Evolutionary conservation across 140 eudicot genomes (phyloP), one percentile per base, ranked within the genome.

Genomic region (Bidens hawaiensis): DNA sequence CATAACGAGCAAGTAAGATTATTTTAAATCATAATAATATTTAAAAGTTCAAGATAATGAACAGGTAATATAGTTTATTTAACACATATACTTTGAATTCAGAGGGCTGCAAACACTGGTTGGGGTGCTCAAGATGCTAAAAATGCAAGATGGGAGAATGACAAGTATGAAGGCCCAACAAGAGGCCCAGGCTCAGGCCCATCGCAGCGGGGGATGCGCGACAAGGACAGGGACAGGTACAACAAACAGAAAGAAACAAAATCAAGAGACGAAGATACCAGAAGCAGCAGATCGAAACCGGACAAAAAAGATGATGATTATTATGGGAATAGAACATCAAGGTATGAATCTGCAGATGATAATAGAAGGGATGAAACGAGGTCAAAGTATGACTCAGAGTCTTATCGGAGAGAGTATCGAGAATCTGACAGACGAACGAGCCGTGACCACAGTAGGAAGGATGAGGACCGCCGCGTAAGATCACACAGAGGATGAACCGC

Each of bases 21-120:
- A 41, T 53, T 11, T 55, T 38, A 2, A 17, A 17, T 4, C 18
- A 5, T 10, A n/a, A 41, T 28, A 40, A 45, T 21, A 50, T 19
- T 57, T 12, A 30, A 14, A 19, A 11, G 1, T 21, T 60, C 14
- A 11, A 4, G 21, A 23, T 24, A 4, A 14, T 42, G 5, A 41
- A 18, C 48, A 41, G n/a, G 48, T 41, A 41, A 41, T 0, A 41
- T 14, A 41, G 14, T 38, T n/a, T 49, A 12, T 26, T 41, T 17
- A 68, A 17, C 33, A 34, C 54, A 13, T 52, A 27, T 12, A 26
- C 38, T 51, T 55, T 50, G 40, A 64, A 52, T 47, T 11, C 77
- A 87, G 99, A 87, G 99, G 82, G 99, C 99, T 76, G 99, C 99
- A 65, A 81, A 91, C 75, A 91, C 99, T 6, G 99, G 99, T n/a